Conservation (phyloP, 345 rosid species). For the Eucalyptus polybractea region DNA sequence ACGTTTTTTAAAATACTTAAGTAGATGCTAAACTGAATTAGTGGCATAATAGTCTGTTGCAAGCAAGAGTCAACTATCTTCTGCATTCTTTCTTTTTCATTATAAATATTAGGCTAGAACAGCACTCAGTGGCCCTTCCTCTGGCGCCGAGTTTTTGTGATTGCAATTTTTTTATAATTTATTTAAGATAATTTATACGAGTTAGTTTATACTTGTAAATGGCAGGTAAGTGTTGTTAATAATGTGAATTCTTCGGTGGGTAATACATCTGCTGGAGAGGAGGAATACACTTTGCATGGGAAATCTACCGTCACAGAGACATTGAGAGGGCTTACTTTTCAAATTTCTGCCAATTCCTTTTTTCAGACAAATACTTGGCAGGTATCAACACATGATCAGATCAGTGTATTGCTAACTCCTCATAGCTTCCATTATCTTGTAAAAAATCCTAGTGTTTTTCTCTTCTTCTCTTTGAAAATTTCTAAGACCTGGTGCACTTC, state of each 20-base stretch:
- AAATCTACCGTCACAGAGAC: slow-evolving; percentile 62
- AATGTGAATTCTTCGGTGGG: slow-evolving; percentile 85
- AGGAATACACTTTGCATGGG: slow-evolving; percentile 71
- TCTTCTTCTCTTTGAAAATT: not conserved
- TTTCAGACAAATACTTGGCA: slow-evolving; percentile 89
- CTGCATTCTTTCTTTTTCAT: not conserved
- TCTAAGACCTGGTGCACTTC: not conserved
- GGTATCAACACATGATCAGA: slow-evolving; percentile 17
- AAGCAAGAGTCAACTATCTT: not conserved
- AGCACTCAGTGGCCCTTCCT: too few relatives aligned
- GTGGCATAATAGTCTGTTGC: not conserved
- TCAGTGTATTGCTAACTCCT: not conserved
- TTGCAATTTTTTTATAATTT: too few relatives aligned
- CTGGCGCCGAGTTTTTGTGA: too few relatives aligned
- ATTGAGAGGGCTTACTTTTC: slow-evolving; percentile 72
- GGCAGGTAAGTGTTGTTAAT: slow-evolving; percentile 78
- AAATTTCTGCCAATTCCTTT: slow-evolving; percentile 93
- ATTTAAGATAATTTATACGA: not conserved
- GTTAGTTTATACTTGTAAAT: not conserved
- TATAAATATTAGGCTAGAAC: too few relatives aligned
- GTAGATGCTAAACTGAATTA: not conserved
- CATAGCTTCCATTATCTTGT: not conserved
- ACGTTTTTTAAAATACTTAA: not conserved
- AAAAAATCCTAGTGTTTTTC: not conserved
- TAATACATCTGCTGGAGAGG: slow-evolving; percentile 83